Evolutionary conservation across 306 rosid species (phyloP).

Genomic region (Fragaria ananassa): DNA sequence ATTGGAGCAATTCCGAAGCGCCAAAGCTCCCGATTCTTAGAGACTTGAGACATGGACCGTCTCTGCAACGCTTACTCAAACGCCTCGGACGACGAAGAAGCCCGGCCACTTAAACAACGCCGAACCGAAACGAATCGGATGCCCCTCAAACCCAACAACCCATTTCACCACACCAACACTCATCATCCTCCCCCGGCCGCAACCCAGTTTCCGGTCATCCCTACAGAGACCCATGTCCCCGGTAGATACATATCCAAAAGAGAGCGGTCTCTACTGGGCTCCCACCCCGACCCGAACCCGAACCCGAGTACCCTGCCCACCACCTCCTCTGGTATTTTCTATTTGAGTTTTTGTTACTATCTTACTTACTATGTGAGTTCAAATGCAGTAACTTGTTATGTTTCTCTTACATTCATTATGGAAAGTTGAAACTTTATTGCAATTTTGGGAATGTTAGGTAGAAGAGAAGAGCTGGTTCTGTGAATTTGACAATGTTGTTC

Average conservation of each 20-base stretch:
- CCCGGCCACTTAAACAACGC: conserved; percentile 25
- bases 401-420: neutral
- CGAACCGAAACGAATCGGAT: conserved; percentile 35
- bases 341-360: neutral
- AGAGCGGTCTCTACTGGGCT: conserved; percentile 48
- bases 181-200: conserved; percentile 8
- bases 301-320: conserved; percentile 21
- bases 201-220: conserved; percentile 19
- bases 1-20: neutral
- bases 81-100: conserved; percentile 34
- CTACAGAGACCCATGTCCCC: conserved; percentile 37
- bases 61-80: conserved; percentile 49
- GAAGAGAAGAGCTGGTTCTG: neutral
- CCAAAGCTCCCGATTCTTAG: neutral
- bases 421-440: neutral
- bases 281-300: conserved; percentile 27
- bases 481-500: neutral
- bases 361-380: neutral
- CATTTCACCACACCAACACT: neutral
- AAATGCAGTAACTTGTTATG: neutral
- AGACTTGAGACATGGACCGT: conserved; percentile 48
- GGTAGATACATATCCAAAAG: conserved; percentile 81
- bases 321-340: conserved; percentile 42
- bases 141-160: conserved; percentile 20
- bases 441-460: neutral